Evolutionary conservation across 495 filamentous ascomycete species (phyloP), one percentile per base, ranked within the genome.

Genomic region (Penicillium coffeae): DNA sequence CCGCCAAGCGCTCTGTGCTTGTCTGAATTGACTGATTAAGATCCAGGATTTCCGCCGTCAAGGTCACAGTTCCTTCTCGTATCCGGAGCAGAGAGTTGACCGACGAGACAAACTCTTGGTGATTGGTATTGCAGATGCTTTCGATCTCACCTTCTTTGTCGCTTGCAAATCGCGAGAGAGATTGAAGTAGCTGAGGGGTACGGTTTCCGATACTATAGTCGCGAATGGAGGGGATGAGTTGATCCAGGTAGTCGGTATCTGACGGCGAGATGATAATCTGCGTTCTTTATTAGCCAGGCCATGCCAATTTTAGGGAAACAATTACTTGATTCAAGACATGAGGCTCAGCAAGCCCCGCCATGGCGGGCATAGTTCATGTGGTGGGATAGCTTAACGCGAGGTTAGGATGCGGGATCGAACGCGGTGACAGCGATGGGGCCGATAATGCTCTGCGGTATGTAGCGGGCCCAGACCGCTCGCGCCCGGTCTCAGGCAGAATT

Each of bases 91-190:
- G 81, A 55, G 95, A 88, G 58, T 92, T 93, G 54, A 97, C 89
- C 6, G 92, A 96, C 18, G 74, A 81, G 25, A 97, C 84, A 60
- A 99, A 99, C 48, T 96, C 93, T 59, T 97, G 92, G 62, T 96
- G 93, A 58, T 96, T 96, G 25, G 84, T 88, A 60, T 92, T 87
- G 63, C 93, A 96, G 52, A 99, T 93, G 10, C 82, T 80, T 69
- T 99, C 94, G 48, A 99, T 97, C 55, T 97, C 90, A 2, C 77
- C 65, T 62, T 99, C 94, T 44, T 90, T 85, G 41, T 94, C 86
- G 45, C 82, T 80, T 21, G 91, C 86, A 67, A 95, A 91, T 40
- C 83, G 80, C 12, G 83, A 79, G 27, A 99, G 72, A 44, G 84
- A 83, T 48, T 90, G 86, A 42, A 90, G 73, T 37, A 99, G 84